Conservation (phyloP, 768 basidiomycete species). For the Russula emetica region DNA sequence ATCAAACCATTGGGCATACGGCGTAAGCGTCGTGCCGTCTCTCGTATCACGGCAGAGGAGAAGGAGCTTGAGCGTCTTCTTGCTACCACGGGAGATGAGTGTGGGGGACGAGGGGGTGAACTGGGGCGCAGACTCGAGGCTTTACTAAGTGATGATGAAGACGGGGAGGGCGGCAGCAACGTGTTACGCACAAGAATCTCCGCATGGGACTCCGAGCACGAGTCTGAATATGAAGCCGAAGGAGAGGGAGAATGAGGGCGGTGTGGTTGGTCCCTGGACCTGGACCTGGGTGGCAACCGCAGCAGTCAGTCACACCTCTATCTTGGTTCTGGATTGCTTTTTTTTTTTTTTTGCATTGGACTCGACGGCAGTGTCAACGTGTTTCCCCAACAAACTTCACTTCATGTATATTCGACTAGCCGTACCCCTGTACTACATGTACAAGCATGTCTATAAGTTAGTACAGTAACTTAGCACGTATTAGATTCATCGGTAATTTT, state of each 20-base stretch:
- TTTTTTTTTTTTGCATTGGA: slow-evolving; percentile 8
- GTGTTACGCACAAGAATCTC: neutral
- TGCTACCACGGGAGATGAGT: slow-evolving; percentile 67
- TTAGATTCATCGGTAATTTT: neutral
- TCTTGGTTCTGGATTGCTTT: neutral
- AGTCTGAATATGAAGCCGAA: slow-evolving; percentile 33
- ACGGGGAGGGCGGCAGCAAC: slow-evolving; percentile 26
- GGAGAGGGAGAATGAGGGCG: slow-evolving; percentile 27
- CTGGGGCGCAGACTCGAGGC: slow-evolving; percentile 71
- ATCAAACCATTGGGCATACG: slow-evolving; percentile 22
- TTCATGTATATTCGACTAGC: neutral
- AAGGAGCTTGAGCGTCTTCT: slow-evolving; percentile 67
- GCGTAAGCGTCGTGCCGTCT: slow-evolving; percentile 40
- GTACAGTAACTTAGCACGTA: neutral
- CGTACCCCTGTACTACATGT: neutral
- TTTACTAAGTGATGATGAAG: slow-evolving; percentile 50
- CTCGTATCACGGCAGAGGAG: slow-evolving; percentile 52
- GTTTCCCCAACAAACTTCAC: neutral
- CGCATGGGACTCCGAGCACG: slow-evolving; percentile 19
- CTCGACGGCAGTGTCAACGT: neutral
- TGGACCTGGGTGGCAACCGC: too few relatives aligned
- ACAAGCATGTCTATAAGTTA: neutral
- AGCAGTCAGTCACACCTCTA: neutral
- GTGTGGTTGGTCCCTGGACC: neutral
- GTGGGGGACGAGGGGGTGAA: slow-evolving; percentile 77